phyloP scores from a whole-genome alignment of 805 yeast genomes.

The Kluyveromyces siamensis region DNA sequence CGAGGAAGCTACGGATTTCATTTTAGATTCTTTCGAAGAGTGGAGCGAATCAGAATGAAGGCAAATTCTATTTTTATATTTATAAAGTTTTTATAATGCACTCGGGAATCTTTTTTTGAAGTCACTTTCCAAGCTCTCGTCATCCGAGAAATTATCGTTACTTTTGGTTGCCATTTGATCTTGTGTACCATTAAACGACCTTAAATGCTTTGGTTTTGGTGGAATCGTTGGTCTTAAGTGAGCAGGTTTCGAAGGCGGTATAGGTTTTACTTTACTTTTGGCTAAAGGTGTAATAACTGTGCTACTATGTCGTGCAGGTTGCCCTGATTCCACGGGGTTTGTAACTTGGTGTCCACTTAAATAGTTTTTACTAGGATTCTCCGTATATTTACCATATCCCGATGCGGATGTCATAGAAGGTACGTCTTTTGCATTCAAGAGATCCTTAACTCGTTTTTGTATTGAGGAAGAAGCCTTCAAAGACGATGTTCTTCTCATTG shows the following conservation, averaged over 20 bases:
- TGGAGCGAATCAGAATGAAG: slow-evolving; percentile 36
- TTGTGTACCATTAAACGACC: neutral
- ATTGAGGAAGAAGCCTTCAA: slow-evolving; percentile 27
- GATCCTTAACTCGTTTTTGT: slow-evolving; percentile 46
- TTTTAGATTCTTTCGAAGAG: slow-evolving; percentile 70
- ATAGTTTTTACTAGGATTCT: slow-evolving; percentile 7
- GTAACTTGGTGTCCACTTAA: neutral
- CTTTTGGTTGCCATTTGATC: slow-evolving; percentile 8
- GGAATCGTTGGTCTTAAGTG: slow-evolving; percentile 22
- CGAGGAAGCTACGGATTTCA: slow-evolving; percentile 78
- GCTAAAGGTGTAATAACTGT: slow-evolving; percentile 7
- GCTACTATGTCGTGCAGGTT: slow-evolving; percentile 21
- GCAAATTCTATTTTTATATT: neutral
- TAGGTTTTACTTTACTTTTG: slow-evolving; percentile 20
- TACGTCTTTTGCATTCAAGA: slow-evolving; percentile 29
- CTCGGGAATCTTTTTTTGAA: slow-evolving; percentile 56
- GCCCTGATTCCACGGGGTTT: slow-evolving; percentile 6
- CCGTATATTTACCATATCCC: slow-evolving; percentile 77
- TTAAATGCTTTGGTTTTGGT: slow-evolving; percentile 39
- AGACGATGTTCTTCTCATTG: slow-evolving; percentile 4
- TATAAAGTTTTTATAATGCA: slow-evolving; percentile 31
- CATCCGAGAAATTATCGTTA: slow-evolving; percentile 33
- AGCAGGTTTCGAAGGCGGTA: slow-evolving; percentile 54
- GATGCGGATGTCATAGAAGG: slow-evolving; percentile 54
- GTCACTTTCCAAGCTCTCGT: slow-evolving; percentile 46